Base-by-base conservation (phyloP, 2,329 filamentous ascomycete genomes). In the Botrytis pseudocinerea region DNA sequence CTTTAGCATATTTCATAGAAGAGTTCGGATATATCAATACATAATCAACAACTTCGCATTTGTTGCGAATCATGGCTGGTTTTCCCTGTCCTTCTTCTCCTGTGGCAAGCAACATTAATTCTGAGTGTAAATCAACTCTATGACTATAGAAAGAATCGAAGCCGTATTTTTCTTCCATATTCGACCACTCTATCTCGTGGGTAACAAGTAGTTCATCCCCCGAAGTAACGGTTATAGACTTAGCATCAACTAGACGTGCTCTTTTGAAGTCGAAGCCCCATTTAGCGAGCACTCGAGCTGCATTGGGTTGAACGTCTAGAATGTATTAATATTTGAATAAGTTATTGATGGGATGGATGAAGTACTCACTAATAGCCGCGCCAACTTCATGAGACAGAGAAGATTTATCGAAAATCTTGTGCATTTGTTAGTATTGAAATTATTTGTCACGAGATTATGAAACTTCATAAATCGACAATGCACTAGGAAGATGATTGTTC, bases 351-450 rank as follows among this genome's bases (percentile, higher is more conserved):
- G 60, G n/a, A 18, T n/a, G 8, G 10, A 7, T 35, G 6, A n/a
- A 18, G 1, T 51, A 12, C 70, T 66, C 88, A 69, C 63, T 32
- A 25, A 91, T 85, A 0, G 89, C 89, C 2, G 89, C 89, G 0
- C 89, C 89, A 0, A 85, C 81, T 78, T 91, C 89, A 71, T 83
- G 85, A 32, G 85, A 85, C 25, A 90, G 84, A 1, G 82, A 82
- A 0, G 88, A 90, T 77, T 88, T 85, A 75, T 91, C 89, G 66
- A 85, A 86, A 0, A 90, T 84, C 61, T 76, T 81, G 75, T 25
- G 80, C 38, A 7, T 61, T 80, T 46, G 44, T 78, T 73, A 66
- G 73, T 44, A 22, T 35, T 28, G 22, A 5, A 16, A 7, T 10
- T 14, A 44, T 20, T 8, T 18, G 1, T 20, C 20, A 48, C 1